These are phyloP conservation scores for Ephemerocybe angulata DNA, from an alignment of 768 basidiomycete genomes.

Conservation along the genomic window DNA sequence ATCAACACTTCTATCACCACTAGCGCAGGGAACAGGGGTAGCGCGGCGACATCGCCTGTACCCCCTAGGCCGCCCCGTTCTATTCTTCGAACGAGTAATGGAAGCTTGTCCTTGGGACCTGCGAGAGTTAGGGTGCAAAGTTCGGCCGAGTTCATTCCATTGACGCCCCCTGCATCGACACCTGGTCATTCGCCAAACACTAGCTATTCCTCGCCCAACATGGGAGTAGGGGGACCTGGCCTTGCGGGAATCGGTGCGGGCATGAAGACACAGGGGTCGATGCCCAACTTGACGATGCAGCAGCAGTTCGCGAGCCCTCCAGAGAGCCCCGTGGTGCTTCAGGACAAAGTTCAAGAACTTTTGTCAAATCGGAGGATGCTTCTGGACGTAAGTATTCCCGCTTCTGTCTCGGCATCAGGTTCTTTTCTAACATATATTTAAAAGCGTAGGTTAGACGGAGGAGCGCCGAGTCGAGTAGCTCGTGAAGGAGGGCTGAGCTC, in stretches of 20 bases:
- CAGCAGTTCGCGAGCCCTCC: not conserved
- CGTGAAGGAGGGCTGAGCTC: no score
- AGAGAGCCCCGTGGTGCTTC: not conserved
- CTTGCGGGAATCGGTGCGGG: not conserved
- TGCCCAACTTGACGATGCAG: not conserved
- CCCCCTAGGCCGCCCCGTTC: constrained; percentile 20
- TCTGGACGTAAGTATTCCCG: constrained; percentile 31
- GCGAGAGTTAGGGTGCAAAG: not conserved
- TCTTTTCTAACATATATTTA: not conserved
- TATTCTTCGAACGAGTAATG: constrained; percentile 17
- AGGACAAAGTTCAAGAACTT: constrained; percentile 21
- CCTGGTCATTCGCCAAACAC: not conserved
- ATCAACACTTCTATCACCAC: constrained; percentile 1
- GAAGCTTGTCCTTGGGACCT: not conserved
- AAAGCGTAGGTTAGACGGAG: not conserved
- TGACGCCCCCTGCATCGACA: constrained; percentile 12
- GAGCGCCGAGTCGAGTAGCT: not conserved
- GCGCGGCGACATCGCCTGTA: not conserved
- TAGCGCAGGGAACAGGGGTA: not conserved
- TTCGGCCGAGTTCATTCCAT: not conserved
- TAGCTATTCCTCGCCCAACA: not conserved
- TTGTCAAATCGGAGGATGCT: constrained; percentile 31
- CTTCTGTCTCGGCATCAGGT: not conserved
- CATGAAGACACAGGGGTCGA: not conserved
- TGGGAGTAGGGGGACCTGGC: not conserved